Evolutionary conservation across 192 early-diverging fungal species (phyloP).

Genomic region (Powellomyces hirtus): DNA sequence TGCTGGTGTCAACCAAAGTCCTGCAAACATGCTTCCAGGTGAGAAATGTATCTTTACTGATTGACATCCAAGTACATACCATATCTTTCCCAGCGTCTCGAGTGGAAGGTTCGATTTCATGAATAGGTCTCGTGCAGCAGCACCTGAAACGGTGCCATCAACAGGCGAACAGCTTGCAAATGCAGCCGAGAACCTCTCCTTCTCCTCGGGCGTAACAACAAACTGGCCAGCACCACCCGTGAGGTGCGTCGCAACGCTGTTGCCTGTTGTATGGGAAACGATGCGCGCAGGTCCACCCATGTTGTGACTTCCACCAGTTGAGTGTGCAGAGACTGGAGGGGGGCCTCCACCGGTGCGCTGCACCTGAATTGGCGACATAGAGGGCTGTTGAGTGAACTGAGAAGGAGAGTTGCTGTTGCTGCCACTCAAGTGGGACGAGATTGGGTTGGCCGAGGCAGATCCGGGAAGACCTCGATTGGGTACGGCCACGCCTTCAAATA

Average conservation of each 20-base stretch:
- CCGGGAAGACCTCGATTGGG: no score
- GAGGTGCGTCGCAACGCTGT: background rate
- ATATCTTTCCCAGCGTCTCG: constrained; percentile 77
- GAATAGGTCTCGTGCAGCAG: constrained; percentile 69
- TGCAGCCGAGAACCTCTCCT: constrained; percentile 59
- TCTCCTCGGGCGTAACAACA: constrained; percentile 41
- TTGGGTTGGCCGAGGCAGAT: no score
- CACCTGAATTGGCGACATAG: no score
- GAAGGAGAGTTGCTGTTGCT: no score
- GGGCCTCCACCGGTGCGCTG: no score
- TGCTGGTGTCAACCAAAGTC: constrained; percentile 73
- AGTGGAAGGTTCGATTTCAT: constrained; percentile 75
- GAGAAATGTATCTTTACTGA: background rate
- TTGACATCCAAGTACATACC: constrained; percentile 47
- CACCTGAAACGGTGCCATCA: constrained; percentile 46
- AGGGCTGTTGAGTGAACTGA: no score
- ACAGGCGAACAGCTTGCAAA: constrained; percentile 58
- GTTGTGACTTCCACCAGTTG: background rate
- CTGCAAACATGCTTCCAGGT: constrained; percentile 27
- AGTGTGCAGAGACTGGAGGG: background rate
- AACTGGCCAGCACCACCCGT: background rate
- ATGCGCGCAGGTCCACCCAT: background rate
- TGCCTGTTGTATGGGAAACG: constrained; percentile 11
- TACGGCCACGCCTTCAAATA: constrained; percentile 21
- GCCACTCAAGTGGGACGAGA: no score